Evolutionary conservation across 345 rosid genomes (phyloP).

Genomic region (Camelina sativa): DNA sequence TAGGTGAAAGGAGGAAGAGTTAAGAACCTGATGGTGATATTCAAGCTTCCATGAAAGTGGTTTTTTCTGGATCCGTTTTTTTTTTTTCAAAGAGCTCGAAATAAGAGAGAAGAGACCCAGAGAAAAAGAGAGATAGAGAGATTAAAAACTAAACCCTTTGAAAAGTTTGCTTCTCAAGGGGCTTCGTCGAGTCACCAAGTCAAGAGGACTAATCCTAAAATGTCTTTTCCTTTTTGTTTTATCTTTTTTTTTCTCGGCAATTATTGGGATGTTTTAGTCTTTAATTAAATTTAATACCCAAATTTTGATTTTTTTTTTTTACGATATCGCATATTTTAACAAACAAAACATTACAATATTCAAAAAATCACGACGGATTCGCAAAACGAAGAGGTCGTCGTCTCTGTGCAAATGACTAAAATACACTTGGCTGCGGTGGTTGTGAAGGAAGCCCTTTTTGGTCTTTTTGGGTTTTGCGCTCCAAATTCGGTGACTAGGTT

Average conservation of each 20-base stretch:
- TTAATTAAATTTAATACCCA: constrained; percentile 20
- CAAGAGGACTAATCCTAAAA: constrained; percentile 27
- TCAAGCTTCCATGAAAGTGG: constrained; percentile 43
- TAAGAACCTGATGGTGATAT: constrained; percentile 39
- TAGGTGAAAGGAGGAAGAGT: constrained; percentile 7
- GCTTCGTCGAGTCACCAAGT: constrained; percentile 45
- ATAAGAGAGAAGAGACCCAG: constrained; percentile 43
- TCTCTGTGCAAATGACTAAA: neutral
- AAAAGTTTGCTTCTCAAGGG: constrained; percentile 37
- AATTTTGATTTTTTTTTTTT: constrained; percentile 11
- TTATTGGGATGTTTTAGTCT: constrained; percentile 40
- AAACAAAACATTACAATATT: constrained; percentile 3
- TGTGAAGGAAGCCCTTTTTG: neutral
- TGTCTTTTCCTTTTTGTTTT: no score
- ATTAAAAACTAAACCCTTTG: constrained; percentile 43
- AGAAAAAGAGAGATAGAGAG: constrained; percentile 40
- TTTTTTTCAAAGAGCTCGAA: no score
- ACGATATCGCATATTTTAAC: constrained; percentile 14
- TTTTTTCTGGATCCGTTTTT: neutral
- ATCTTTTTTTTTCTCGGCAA: neutral
- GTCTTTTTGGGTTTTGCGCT: neutral
- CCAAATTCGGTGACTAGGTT: constrained; percentile 40
- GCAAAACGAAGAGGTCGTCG: constrained; percentile 41
- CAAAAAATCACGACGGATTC: constrained; percentile 29
- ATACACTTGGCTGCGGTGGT: neutral